Evolutionary conservation across 768 basidiomycete species (phyloP).

Genomic region (Paxillus ammoniavirescens): DNA sequence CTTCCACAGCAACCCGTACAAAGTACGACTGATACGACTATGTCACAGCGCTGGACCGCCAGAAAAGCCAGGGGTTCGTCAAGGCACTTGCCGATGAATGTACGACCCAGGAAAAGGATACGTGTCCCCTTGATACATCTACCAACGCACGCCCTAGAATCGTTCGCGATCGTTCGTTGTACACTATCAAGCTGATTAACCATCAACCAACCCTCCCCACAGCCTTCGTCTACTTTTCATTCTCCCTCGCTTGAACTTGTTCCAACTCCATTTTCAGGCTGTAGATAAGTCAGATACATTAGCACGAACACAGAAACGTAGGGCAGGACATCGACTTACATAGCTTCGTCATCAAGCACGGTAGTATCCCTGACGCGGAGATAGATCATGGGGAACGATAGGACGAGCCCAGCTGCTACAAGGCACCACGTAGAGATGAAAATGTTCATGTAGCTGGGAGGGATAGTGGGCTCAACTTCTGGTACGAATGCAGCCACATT

Average conservation of each 20-base stretch:
- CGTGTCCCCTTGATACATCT: not conserved
- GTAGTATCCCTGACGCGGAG: slow-evolving; percentile 60
- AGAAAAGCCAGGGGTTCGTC: too few relatives aligned
- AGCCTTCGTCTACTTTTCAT: not conserved
- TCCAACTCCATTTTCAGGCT: slow-evolving; percentile 9
- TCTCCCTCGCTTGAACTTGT: not conserved
- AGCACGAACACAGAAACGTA: too few relatives aligned
- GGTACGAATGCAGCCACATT: not conserved
- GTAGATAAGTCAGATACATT: not conserved
- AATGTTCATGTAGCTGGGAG: slow-evolving; percentile 57
- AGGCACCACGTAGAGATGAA: slow-evolving; percentile 72
- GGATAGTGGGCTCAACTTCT: not conserved
- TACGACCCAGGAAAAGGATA: too few relatives aligned
- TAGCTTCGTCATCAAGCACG: slow-evolving; percentile 50
- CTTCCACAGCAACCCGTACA: too few relatives aligned
- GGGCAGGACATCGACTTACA: slow-evolving; percentile 37
- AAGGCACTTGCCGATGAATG: too few relatives aligned
- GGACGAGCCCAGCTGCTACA: slow-evolving; percentile 59
- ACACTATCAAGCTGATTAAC: not conserved
- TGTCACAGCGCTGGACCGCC: too few relatives aligned
- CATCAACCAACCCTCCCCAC: not conserved
- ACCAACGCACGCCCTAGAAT: not conserved
- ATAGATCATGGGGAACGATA: slow-evolving; percentile 71
- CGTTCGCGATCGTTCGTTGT: not conserved
- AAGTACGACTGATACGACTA: too few relatives aligned